Percentiles rank a stretch among this genome's conserved stretches.
These are phyloP conservation scores for Penicillium coprophilum DNA, from an alignment of 495 filamentous ascomycete genomes.

Conservation along the genomic window DNA sequence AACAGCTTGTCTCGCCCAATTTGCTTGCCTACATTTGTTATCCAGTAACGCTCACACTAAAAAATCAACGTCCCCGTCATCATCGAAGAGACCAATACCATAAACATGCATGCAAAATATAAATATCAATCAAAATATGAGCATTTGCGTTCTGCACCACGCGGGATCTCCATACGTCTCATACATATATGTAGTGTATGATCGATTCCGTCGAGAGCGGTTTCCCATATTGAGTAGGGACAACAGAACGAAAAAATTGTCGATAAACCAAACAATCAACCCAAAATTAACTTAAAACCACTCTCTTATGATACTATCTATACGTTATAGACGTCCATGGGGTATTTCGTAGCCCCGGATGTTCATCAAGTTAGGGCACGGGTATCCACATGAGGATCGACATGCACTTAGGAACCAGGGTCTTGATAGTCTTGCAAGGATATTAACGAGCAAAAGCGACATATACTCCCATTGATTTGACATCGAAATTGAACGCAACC, in stretches of 20 bases:
- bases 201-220: too few species aligned
- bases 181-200: too few species aligned
- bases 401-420: slow-evolving; percentile 7
- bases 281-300: background rate
- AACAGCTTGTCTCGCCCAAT: too few species aligned
- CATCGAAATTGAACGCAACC: background rate
- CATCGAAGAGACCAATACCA: too few species aligned
- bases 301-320: background rate
- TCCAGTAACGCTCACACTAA: too few species aligned
- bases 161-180: too few species aligned
- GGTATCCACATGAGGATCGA: slow-evolving; percentile 13
- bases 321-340: background rate
- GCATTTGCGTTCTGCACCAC: too few species aligned
- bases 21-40: too few species aligned
- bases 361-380: slow-evolving; percentile 10
- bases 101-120: too few species aligned
- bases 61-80: too few species aligned
- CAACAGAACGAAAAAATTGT: background rate
- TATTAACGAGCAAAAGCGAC: background rate
- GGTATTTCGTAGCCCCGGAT: background rate
- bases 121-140: too few species aligned
- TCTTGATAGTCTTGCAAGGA: background rate
- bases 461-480: background rate
- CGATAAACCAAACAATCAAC: background rate
- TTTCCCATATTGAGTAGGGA: too few species aligned